Base-by-base conservation (phyloP, 1,139 yeast species). In the Geotrichum australiense region DNA sequence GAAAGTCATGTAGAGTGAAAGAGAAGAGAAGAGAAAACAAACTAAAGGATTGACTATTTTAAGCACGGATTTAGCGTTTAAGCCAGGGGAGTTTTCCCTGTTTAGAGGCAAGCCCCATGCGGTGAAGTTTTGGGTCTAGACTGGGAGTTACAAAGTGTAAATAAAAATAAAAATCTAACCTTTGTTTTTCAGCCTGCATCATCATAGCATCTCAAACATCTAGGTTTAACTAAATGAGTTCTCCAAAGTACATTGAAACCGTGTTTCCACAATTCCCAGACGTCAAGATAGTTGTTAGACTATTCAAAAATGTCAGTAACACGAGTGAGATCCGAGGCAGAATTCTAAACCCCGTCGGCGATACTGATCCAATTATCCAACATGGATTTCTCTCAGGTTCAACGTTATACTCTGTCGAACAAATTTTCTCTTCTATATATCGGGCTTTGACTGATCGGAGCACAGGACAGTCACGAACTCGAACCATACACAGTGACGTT, bases 401-500 rank as follows among this genome's bases (percentile, higher is more conserved):
- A 5, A 61, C 68, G 2, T 50, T 63, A n/a, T 51, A 68, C 5
- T 68, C 75, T 0, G 37, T 61, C 3, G 78, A 74, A 45, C 81
- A 76, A 45, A 41, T 76, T 5, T 55, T 64, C 33, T 63, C 74
- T 21, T 75, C 79, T 1, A 52, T 70, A 1, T 73, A 73, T 51
- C 64, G 76, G 45, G 70, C 76, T 3, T 51, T 76, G 5, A 51
- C 68, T 18, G 80, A 75, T 49, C 47, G 54, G 6, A 54, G 57
- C 0, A 62, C 63, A 26, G 70, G 66, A 20, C 16, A 24, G 37
- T 56, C 68, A 54, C 63, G 76, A 46, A 70, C 81, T 1, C 70
- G 64, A 50, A 65, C 68, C 2, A 43, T 76, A 4, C 76, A 75
- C 47, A 71, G 80, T 1, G 81, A 76, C 50, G 56, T 72, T 15